These are phyloP conservation scores for Colletotrichum sp. DNA, from an alignment of 2,329 filamentous ascomycete species.

Conservation along the genomic window DNA sequence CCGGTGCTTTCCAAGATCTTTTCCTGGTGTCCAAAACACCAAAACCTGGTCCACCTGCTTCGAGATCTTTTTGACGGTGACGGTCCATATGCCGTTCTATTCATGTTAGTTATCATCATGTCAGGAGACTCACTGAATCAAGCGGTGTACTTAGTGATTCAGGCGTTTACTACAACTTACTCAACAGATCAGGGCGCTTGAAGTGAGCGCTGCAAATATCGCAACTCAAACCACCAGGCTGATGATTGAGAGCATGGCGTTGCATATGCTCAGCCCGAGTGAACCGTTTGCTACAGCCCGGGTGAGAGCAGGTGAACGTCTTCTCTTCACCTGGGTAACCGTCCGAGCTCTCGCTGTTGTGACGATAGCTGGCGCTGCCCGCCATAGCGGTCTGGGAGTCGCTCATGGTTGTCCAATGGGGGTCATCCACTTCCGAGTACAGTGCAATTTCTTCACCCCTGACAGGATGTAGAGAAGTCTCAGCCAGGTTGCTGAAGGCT, in stretches of 20 bases:
- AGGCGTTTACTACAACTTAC: slow-evolving; percentile 10
- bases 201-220: slow-evolving; percentile 65
- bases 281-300: slow-evolving; percentile 57
- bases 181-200: slow-evolving; percentile 59
- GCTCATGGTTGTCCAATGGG: neutral
- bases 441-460: neutral
- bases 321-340: neutral
- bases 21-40: slow-evolving; percentile 60
- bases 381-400: neutral
- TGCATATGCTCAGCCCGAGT: slow-evolving; percentile 63
- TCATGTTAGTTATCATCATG: neutral
- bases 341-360: slow-evolving; percentile 9
- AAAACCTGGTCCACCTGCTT: slow-evolving; percentile 56
- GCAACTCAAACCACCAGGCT: slow-evolving; percentile 59
- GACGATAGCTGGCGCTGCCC: neutral
- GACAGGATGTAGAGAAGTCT: neutral
- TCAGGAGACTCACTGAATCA: neutral
- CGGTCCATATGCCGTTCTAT: slow-evolving; percentile 62
- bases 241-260: slow-evolving; percentile 62
- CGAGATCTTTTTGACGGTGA: slow-evolving; percentile 58
- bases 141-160: neutral
- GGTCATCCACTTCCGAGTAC: neutral
- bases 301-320: slow-evolving; percentile 40
- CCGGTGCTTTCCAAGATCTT: slow-evolving; percentile 58
- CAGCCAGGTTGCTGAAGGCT: neutral